phyloP scores from a whole-genome alignment of 73 alveolate genomes.

The Paramecium octaurelia region DNA sequence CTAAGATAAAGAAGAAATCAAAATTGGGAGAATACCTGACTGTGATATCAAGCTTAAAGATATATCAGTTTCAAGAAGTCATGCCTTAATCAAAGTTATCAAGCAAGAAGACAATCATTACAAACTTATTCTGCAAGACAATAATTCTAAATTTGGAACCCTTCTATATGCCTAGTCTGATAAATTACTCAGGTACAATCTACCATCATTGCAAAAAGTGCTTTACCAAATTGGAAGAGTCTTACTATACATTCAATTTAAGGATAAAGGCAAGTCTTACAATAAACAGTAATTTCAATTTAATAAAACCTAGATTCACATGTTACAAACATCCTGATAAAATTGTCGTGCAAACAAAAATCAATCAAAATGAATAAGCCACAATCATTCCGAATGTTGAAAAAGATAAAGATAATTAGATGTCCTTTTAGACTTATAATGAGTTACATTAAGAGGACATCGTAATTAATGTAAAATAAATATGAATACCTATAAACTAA shows the following conservation, averaged over 20 bases:
- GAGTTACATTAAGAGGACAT: slow-evolving; percentile 15
- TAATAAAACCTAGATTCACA: not conserved
- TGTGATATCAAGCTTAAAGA: slow-evolving; percentile 80
- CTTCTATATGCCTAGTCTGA: slow-evolving; percentile 59
- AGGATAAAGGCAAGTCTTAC: slow-evolving; percentile 13
- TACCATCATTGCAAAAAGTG: not conserved
- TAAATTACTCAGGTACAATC: not conserved
- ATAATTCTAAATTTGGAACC: slow-evolving; percentile 86
- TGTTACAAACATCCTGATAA: slow-evolving; percentile 37
- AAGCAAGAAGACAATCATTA: not conserved
- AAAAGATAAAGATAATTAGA: not conserved
- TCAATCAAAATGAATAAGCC: not conserved
- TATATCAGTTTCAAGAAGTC: slow-evolving; percentile 84
- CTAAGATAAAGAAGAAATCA: slow-evolving; percentile 26
- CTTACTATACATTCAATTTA: not conserved
- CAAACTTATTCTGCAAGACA: slow-evolving; percentile 67
- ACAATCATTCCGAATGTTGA: not conserved
- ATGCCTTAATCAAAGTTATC: slow-evolving; percentile 69
- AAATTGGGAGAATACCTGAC: slow-evolving; percentile 88
- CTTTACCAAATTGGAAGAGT: slow-evolving; percentile 38
- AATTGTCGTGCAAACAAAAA: not conserved
- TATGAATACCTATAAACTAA: not conserved
- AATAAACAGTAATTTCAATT: not conserved
- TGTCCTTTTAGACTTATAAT: slow-evolving; percentile 12
- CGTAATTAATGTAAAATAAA: not conserved